Evolutionary conservation across 345 rosid genomes (phyloP).

Genomic region (Cardamine chenopodiifolia): DNA sequence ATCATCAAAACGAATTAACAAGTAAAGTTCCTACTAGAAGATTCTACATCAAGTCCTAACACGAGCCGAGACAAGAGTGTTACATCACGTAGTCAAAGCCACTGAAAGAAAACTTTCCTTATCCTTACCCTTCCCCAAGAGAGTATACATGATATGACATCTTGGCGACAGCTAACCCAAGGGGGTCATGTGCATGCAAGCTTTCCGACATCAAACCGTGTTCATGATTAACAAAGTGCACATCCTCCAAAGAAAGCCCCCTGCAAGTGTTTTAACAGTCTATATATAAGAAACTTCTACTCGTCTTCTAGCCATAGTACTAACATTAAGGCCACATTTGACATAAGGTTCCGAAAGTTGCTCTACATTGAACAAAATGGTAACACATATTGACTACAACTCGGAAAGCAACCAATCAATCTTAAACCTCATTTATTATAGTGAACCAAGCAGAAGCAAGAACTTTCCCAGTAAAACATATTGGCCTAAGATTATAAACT

Average conservation of each 20-base stretch:
- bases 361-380: not conserved
- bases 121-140: conserved; percentile 88
- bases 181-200: conserved; percentile 53
- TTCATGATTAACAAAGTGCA: conserved; percentile 58
- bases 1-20: not conserved
- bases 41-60: not conserved
- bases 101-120: not conserved
- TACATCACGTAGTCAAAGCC: conserved; percentile 3
- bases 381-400: not conserved
- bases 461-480: not conserved
- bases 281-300: conserved; percentile 8
- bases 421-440: not conserved
- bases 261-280: conserved; percentile 46
- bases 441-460: not conserved
- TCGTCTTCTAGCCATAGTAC: not conserved
- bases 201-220: conserved; percentile 42
- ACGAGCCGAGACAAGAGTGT: not conserved
- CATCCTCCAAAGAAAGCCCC: conserved; percentile 91
- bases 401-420: not conserved
- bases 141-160: conserved; percentile 84
- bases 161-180: conserved; percentile 82
- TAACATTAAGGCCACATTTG: not conserved
- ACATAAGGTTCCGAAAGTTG: not conserved
- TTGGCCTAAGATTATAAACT: not conserved
- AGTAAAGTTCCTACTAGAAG: not conserved